A percentile compares a stretch with the other conserved stretches of the same genome.
phyloP scores from a whole-genome alignment of 768 basidiomycete genomes.

The Russula griseocarnosa region DNA sequence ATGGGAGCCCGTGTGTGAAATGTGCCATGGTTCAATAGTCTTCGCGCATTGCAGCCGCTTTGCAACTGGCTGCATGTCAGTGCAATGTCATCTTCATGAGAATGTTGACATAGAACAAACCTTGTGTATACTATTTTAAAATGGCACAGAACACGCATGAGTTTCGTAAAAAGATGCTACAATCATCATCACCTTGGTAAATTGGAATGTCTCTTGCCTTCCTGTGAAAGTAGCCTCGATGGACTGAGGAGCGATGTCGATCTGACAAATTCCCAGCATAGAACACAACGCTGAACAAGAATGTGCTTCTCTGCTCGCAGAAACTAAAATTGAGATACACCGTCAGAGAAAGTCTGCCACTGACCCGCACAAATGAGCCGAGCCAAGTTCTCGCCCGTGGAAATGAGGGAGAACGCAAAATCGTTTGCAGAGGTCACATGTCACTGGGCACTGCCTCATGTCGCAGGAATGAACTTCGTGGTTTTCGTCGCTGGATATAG shows the following conservation, averaged over 20 bases:
- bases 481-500: constrained; percentile 38
- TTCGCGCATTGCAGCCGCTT: constrained; percentile 52
- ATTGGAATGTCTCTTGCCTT: constrained; percentile 56
- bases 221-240: constrained; percentile 62
- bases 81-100: background rate
- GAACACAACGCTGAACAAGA: constrained; percentile 43
- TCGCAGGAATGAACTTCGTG: constrained; percentile 52
- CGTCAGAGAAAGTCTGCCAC: constrained; percentile 16
- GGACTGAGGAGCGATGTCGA: constrained; percentile 54
- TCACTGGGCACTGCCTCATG: constrained; percentile 48
- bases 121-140: constrained; percentile 50
- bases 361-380: constrained; percentile 57
- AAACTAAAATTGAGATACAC: background rate
- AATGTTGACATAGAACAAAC: constrained; percentile 31
- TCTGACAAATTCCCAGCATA: constrained; percentile 52
- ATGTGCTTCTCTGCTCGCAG: constrained; percentile 47
- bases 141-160: background rate
- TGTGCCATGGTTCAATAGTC: constrained; percentile 42
- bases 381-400: constrained; percentile 42
- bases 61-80: constrained; percentile 36
- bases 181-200: constrained; percentile 49
- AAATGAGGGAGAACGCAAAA: constrained; percentile 52
- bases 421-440: constrained; percentile 53
- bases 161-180: background rate
- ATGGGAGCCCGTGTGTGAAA: constrained; percentile 46